Evolutionary conservation across 148 eudicot species (phyloP).

Genomic region (Rhododendron griersonianum): DNA sequence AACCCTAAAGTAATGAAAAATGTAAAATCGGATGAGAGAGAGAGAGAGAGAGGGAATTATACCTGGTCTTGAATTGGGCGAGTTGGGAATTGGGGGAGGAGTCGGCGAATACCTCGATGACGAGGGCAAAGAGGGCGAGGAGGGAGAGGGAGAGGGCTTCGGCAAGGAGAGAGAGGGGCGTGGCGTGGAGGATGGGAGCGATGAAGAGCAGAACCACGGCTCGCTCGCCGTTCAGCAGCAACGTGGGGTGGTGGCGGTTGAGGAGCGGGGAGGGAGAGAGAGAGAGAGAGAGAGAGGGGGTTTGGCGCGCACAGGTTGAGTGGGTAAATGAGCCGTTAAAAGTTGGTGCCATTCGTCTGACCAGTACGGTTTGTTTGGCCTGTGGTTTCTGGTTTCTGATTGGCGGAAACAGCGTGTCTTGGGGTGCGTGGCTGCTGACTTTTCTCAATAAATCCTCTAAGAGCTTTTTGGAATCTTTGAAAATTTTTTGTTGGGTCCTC

Average conservation of each 20-base stretch:
- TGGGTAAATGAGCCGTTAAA: not conserved
- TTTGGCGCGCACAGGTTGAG: not conserved
- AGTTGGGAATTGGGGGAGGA: slow-evolving; percentile 24
- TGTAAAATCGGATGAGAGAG: not conserved
- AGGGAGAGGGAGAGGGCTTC: slow-evolving; percentile 46
- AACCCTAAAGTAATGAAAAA: not conserved
- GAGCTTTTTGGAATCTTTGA: no score
- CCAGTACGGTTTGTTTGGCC: not conserved
- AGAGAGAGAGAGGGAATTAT: not conserved
- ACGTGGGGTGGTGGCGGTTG: no score
- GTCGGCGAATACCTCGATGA: slow-evolving; percentile 58
- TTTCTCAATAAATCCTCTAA: no score
- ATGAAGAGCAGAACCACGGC: slow-evolving; percentile 60
- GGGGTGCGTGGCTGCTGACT: not conserved
- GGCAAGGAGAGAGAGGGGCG: slow-evolving; percentile 41
- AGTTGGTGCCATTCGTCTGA: not conserved
- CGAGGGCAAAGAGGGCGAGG: slow-evolving; percentile 48
- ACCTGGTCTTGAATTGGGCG: slow-evolving; percentile 51
- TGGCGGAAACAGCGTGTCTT: not conserved
- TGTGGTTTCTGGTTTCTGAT: not conserved
- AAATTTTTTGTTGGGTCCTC: no score
- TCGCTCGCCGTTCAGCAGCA: slow-evolving; percentile 80
- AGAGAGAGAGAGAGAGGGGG: not conserved
- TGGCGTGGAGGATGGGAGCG: slow-evolving; percentile 33
- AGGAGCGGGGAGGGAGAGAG: not conserved